These are phyloP conservation scores for Penicillium mononematosum DNA, from an alignment of 495 filamentous ascomycete genomes.

Conservation along the genomic window DNA sequence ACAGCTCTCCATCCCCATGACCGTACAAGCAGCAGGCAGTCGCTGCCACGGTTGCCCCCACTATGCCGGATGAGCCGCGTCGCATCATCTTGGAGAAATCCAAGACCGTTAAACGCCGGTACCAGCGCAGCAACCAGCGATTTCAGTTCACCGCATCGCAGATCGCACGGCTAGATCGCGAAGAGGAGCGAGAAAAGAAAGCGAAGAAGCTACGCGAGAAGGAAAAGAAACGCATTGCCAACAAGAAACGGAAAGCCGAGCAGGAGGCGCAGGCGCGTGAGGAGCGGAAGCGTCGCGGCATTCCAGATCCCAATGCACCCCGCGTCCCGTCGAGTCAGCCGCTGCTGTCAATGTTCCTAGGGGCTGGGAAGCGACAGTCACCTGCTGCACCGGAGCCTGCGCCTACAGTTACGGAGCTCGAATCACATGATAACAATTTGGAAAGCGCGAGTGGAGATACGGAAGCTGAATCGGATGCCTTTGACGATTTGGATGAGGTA, in stretches of 20 bases:
- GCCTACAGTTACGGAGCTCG: constrained; percentile 10
- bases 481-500: constrained; percentile 22
- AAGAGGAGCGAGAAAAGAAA: constrained; percentile 39
- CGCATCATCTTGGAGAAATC: constrained; percentile 49
- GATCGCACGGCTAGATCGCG: constrained; percentile 45
- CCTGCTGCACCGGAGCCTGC: background rate
- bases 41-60: constrained; percentile 26
- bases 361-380: constrained; percentile 12
- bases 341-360: constrained; percentile 45
- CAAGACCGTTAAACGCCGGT: constrained; percentile 43
- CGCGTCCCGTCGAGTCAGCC: constrained; percentile 50
- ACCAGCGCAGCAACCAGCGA: constrained; percentile 49
- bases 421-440: constrained; percentile 11
- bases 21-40: constrained; percentile 17
- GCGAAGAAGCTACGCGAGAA: constrained; percentile 46
- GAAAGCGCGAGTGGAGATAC: constrained; percentile 21
- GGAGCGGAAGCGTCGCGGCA: constrained; percentile 40
- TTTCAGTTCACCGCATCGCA: constrained; percentile 43
- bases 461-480: constrained; percentile 25
- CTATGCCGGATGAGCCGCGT: constrained; percentile 41
- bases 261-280: constrained; percentile 44
- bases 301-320: constrained; percentile 43
- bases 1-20: constrained; percentile 19
- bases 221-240: constrained; percentile 38
- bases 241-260: constrained; percentile 47